Evolutionary conservation across 345 rosid genomes (phyloP).

Genomic region (Kernera saxatilis): DNA sequence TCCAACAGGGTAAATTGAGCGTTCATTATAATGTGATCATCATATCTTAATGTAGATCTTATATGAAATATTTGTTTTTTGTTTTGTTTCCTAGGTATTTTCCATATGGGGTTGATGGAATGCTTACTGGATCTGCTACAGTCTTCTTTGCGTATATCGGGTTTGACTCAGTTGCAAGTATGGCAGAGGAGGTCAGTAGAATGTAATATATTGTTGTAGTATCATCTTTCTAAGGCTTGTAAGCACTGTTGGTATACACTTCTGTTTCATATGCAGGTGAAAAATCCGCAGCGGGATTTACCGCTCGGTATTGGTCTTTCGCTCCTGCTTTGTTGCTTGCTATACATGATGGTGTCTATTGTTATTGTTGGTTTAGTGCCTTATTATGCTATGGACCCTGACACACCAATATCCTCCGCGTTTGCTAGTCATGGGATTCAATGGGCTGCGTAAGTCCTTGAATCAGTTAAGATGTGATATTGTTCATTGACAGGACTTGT

Average conservation of each 20-base stretch:
- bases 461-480: not conserved
- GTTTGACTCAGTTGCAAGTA: slow-evolving; percentile 95
- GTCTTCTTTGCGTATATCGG: slow-evolving; percentile 94
- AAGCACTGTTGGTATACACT: not conserved
- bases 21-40: not conserved
- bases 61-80: not conserved
- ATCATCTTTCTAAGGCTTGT: not conserved
- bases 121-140: slow-evolving; percentile 98
- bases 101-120: slow-evolving; percentile 85
- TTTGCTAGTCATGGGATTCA: slow-evolving; percentile 81
- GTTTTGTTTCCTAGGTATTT: slow-evolving; percentile 48
- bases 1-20: slow-evolving; percentile 67
- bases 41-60: not conserved
- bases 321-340: slow-evolving; percentile 65
- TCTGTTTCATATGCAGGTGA: slow-evolving; percentile 52
- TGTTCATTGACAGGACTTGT: not conserved
- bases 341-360: slow-evolving; percentile 88
- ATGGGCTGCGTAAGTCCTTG: slow-evolving; percentile 89
- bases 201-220: not conserved
- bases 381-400: slow-evolving; percentile 91
- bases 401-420: slow-evolving; percentile 99
- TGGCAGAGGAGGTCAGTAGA: slow-evolving; percentile 86
- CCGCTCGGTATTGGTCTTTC: slow-evolving; percentile 89
- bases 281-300: slow-evolving; percentile 90
- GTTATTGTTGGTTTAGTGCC: slow-evolving; percentile 96